These are phyloP conservation scores for Senna tora DNA, from an alignment of 306 rosid genomes.

Conservation along the genomic window DNA sequence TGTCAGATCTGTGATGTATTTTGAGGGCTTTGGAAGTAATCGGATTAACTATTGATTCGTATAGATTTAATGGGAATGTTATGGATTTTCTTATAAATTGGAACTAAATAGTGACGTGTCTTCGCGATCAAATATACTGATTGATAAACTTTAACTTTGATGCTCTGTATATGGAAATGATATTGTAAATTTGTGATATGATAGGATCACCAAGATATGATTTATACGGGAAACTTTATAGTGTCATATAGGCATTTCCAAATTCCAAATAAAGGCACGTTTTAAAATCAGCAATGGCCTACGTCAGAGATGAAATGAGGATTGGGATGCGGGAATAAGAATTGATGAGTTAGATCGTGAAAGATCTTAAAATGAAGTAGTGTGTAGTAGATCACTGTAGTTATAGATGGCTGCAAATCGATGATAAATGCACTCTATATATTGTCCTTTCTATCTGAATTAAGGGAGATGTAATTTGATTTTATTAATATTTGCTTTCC, in stretches of 20 bases:
- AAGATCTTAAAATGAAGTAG: neutral
- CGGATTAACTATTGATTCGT: neutral
- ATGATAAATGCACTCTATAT: neutral
- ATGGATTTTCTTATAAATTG: neutral
- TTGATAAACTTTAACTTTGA: neutral
- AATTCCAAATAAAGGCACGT: no score
- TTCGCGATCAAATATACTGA: neutral
- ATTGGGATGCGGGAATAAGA: neutral
- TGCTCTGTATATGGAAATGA: neutral
- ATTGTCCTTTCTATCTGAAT: neutral
- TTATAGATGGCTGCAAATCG: neutral
- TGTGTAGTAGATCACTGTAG: neutral
- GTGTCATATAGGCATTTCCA: neutral
- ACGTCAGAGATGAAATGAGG: no score
- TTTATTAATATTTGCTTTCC: no score
- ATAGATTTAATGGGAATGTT: neutral
- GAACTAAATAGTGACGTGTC: neutral
- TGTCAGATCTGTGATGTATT: conserved; percentile 36
- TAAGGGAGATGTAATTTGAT: neutral
- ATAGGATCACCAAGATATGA: neutral
- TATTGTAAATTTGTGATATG: neutral
- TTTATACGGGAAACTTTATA: neutral
- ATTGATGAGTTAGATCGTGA: neutral
- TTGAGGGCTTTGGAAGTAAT: no score
- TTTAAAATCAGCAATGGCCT: no score